phyloP scores from a whole-genome alignment of 345 rosid species.

The Angophora floribunda region DNA sequence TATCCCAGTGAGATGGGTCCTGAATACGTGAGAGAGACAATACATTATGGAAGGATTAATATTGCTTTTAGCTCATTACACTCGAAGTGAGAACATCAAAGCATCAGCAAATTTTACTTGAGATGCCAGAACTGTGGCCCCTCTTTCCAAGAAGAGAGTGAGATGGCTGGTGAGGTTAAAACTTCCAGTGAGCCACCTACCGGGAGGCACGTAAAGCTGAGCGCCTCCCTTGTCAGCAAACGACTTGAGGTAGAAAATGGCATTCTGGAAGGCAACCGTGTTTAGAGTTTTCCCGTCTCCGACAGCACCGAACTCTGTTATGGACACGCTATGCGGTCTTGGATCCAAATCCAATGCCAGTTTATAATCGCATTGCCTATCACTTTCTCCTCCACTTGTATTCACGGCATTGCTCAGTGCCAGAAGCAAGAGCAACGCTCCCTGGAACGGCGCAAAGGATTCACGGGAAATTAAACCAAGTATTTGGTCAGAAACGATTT shows the following conservation, averaged over 20 bases:
- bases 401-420: slow-evolving; percentile 46
- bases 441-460: slow-evolving; percentile 16
- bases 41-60: not conserved
- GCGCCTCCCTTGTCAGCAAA: slow-evolving; percentile 98
- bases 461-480: not conserved
- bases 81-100: not conserved
- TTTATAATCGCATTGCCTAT: slow-evolving; percentile 33
- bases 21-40: slow-evolving; percentile 3
- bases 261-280: slow-evolving; percentile 86
- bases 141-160: slow-evolving; percentile 85
- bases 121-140: slow-evolving; percentile 83
- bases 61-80: not conserved
- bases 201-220: slow-evolving; percentile 85
- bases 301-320: slow-evolving; percentile 86
- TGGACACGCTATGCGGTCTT: slow-evolving; percentile 86
- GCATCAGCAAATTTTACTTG: slow-evolving; percentile 34
- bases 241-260: slow-evolving; percentile 88
- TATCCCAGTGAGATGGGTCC: slow-evolving; percentile 83
- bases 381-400: slow-evolving; percentile 21
- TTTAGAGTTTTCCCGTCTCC: slow-evolving; percentile 81
- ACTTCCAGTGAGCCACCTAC: slow-evolving; percentile 91
- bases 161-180: slow-evolving; percentile 96
- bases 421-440: slow-evolving; percentile 79
- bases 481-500: not conserved
- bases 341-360: slow-evolving; percentile 48